Conservation (phyloP, 2,329 filamentous ascomycete species). For the Aureobasidium sp. region DNA sequence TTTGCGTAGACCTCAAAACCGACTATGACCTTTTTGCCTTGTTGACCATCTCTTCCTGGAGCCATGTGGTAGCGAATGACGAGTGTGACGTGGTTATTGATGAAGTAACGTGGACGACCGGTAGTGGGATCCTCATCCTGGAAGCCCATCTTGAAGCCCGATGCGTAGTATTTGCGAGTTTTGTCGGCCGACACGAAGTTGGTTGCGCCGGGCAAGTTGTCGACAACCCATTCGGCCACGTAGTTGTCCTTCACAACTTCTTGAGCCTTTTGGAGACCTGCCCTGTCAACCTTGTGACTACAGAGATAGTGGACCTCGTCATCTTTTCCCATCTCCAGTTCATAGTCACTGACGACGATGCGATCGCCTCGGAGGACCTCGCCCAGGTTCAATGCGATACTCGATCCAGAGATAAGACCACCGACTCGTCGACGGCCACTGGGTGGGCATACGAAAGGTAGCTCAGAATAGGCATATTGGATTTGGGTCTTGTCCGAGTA, state of each 20-base stretch:
- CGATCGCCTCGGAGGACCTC: constrained; percentile 82
- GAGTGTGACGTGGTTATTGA: constrained; percentile 84
- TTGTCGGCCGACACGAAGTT: constrained; percentile 83
- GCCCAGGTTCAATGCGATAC: constrained; percentile 72
- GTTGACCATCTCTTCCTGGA: constrained; percentile 57
- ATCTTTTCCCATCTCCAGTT: constrained; percentile 69
- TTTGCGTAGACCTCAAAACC: constrained; percentile 88
- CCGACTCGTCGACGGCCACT: constrained; percentile 59
- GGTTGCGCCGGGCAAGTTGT: constrained; percentile 82
- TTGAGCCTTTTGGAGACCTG: constrained; percentile 58
- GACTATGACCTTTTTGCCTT: constrained; percentile 70
- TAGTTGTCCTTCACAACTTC: constrained; percentile 71
- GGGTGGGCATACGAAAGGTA: constrained; percentile 78
- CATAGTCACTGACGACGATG: constrained; percentile 76
- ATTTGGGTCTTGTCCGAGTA: constrained; percentile 83
- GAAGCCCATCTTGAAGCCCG: constrained; percentile 82
- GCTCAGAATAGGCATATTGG: constrained; percentile 85
- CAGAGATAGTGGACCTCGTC: constrained; percentile 66
- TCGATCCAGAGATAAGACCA: constrained; percentile 65
- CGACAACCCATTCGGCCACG: constrained; percentile 88
- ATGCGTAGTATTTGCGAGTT: constrained; percentile 76
- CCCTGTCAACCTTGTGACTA: constrained; percentile 54
- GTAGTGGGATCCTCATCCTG: constrained; percentile 55
- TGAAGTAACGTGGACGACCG: constrained; percentile 57
- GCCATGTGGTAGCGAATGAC: constrained; percentile 71